A percentile compares a stretch with the other conserved stretches of the same genome.
Conservation (phyloP, 208 protist genomes). For the Acanthamoeba triangularis region DNA sequence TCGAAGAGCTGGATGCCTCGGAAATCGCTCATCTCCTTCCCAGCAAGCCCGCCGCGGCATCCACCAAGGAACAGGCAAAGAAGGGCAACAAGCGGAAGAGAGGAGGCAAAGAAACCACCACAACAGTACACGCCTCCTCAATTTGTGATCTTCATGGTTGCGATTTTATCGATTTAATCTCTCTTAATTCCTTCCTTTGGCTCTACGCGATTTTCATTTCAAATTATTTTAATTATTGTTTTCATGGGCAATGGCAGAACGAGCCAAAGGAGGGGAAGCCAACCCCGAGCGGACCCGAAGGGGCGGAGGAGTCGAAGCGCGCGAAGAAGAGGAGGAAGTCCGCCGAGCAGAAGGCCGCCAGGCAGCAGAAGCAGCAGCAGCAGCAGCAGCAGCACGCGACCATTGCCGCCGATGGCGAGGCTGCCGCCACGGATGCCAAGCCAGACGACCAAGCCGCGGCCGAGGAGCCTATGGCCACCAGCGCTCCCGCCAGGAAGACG, state of each 20-base stretch:
- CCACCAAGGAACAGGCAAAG: neutral
- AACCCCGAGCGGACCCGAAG: neutral
- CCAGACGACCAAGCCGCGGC: neutral
- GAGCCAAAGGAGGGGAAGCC: slow-evolving; percentile 8
- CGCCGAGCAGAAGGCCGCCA: neutral
- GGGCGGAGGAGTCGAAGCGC: neutral
- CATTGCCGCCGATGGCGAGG: neutral
- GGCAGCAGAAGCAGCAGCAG: neutral
- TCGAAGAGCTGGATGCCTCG: slow-evolving; percentile 40
- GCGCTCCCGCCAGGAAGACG: neutral
- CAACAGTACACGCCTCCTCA: neutral
- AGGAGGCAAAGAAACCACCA: neutral
- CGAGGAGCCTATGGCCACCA: neutral
- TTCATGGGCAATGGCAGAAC: neutral
- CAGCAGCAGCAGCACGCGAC: neutral
- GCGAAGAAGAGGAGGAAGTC: slow-evolving; percentile 32
- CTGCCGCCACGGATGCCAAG: neutral
- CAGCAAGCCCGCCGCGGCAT: neutral
- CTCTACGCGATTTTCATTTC: neutral
- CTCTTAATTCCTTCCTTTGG: too few relatives aligned
- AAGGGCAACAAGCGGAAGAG: slow-evolving; percentile 26
- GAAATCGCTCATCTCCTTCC: neutral
- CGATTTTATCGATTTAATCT: neutral
- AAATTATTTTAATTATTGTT: neutral
- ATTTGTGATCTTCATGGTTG: neutral